Conservation (phyloP, 768 basidiomycete species). For the Boletus coccyginus region DNA sequence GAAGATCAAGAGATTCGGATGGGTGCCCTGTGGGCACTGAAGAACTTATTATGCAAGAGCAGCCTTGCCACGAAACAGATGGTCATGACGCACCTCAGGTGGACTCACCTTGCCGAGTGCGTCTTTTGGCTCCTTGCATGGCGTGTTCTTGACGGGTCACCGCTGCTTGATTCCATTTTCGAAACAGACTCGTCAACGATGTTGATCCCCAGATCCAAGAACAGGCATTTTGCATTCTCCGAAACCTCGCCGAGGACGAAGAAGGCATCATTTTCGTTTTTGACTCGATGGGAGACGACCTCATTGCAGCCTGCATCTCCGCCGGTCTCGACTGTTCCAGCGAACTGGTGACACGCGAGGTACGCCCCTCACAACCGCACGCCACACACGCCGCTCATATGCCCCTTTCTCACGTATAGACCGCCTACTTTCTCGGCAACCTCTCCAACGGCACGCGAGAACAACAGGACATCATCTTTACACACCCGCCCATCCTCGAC, state of each 20-base stretch:
- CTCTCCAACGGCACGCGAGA: constrained; percentile 56
- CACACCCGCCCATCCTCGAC: constrained; percentile 48
- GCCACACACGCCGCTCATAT: background rate
- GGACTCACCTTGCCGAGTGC: constrained; percentile 57
- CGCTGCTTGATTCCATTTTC: background rate
- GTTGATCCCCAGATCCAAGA: constrained; percentile 58
- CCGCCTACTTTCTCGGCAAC: constrained; percentile 64
- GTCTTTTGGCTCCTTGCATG: constrained; percentile 17
- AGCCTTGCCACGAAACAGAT: constrained; percentile 55
- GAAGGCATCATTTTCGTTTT: constrained; percentile 64
- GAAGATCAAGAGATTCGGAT: constrained; percentile 57
- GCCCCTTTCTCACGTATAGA: constrained; percentile 30
- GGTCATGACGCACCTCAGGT: constrained; percentile 69
- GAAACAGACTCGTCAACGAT: constrained; percentile 52
- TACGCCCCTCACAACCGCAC: constrained; percentile 15
- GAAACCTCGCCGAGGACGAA: constrained; percentile 66
- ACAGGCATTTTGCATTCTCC: constrained; percentile 64
- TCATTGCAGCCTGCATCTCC: constrained; percentile 46
- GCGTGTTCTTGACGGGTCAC: background rate
- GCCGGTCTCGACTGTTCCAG: constrained; percentile 48
- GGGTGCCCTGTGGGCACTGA: constrained; percentile 83
- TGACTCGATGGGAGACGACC: constrained; percentile 45
- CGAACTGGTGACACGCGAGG: constrained; percentile 56
- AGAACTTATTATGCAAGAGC: constrained; percentile 75
- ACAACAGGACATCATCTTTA: constrained; percentile 53